Evolutionary conservation across 2,329 filamentous ascomycete genomes (phyloP), one percentile per base, ranked within the genome.

Genomic region (Podosphaera xanthii): DNA sequence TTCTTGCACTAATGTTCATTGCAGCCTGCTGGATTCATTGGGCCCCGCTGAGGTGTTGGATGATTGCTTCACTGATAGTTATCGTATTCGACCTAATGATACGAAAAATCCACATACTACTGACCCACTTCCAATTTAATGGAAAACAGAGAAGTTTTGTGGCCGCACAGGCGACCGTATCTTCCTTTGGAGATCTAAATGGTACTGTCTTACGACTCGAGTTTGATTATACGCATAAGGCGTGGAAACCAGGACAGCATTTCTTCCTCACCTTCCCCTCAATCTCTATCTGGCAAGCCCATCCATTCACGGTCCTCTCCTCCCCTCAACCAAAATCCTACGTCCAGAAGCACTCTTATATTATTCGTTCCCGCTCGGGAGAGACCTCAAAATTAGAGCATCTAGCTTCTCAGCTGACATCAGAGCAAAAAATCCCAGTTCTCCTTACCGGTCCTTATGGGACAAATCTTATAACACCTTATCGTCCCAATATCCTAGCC

Each of bases 21-120:
- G 86, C 83, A 3, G 84, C 83, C 2, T 84, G 83, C 69, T 87
- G 83, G 77, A 84, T 77, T 0, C 86, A 90, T 67, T 90, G 85
- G 86, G 69, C 74, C 57, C 72, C 81, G 57, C 72, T 89, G 3
- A 74, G 77, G 54, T 86, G 81, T 67, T 88, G 84, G 72, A 75
- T 88, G 67, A 74, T 86, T 52, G 80, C 84, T 0, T 78, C 78
- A 0, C 70, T 89, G 4, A 71, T 79, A 0, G 74, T 88, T 14
- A 84, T 84, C 75, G 74, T 78, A 59, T 62, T 85, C 33, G 85
- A 88, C 65, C 77, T 84, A 6, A 75, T 70, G 0, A 73, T 80
- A 8, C 75, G 85, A 4, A 68, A 82, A 1, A 66, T 79, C 6
- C 75, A 84, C 38, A 80, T 78, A 0, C 74, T 73, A 0, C 67